phyloP scores from a whole-genome alignment of 1,284 basidiomycete genomes.

The Rhodofomes roseus region DNA sequence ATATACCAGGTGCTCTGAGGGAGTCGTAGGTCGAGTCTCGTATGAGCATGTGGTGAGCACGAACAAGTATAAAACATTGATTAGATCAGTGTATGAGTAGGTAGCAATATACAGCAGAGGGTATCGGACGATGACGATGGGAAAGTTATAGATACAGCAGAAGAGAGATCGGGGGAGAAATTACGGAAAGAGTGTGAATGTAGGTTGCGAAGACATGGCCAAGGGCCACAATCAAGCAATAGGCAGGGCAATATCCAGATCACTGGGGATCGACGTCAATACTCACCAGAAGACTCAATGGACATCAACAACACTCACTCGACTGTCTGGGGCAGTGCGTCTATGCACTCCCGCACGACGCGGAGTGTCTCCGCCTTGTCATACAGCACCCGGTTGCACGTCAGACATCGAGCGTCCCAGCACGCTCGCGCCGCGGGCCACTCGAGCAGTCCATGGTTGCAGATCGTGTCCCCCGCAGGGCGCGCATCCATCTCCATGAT shows the following conservation, averaged over 20 bases:
- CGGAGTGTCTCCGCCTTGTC: constrained; percentile 52
- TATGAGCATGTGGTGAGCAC: too few relatives aligned
- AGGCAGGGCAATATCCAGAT: constrained; percentile 2
- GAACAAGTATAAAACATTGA: too few relatives aligned
- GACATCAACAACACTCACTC: constrained; percentile 19
- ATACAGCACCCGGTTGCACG: constrained; percentile 51
- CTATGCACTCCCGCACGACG: constrained; percentile 50
- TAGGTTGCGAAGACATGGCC: not conserved
- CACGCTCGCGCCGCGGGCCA: constrained; percentile 57
- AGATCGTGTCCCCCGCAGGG: constrained; percentile 54
- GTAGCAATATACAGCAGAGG: not conserved
- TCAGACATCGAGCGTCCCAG: constrained; percentile 52
- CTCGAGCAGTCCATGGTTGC: constrained; percentile 41
- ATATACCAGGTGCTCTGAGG: too few relatives aligned
- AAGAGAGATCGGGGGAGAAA: not conserved
- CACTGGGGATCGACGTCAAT: not conserved
- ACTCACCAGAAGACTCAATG: not conserved
- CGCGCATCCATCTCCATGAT: constrained; percentile 53
- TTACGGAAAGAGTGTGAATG: not conserved
- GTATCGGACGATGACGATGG: not conserved
- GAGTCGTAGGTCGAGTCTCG: too few relatives aligned
- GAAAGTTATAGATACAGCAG: not conserved
- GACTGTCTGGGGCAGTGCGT: constrained; percentile 41
- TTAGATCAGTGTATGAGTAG: not conserved
- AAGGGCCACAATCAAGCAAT: not conserved